Evolutionary conservation across 208 protist species (phyloP), one percentile per base, ranked within the genome.

Genomic region (Trypanosomatidae sp.): DNA sequence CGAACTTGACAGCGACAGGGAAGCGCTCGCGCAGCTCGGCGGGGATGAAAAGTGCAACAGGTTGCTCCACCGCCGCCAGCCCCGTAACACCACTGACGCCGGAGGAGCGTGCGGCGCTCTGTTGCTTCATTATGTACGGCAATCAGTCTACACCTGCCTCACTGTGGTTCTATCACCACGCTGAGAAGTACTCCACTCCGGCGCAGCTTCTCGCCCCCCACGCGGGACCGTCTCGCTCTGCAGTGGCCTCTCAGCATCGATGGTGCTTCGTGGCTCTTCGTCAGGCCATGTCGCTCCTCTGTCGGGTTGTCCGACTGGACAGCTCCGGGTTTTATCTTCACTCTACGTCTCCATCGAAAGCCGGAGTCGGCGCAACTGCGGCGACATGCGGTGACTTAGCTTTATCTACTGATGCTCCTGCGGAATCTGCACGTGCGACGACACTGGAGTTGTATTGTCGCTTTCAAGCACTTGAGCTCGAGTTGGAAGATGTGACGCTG

Each of bases 251-350:
- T 22, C 22, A 65, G 55, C 44, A 77, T 60, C 73, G 71, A 22
- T 76, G 69, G 71, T 80, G 68, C 67, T n/a, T 22, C 39, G 43
- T 55, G 17, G 74, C 70, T 10, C 74, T 83, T n/a, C 83, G 83
- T 0, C 83, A 84, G 30, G 82, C 84, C 5, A 77, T 90, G 36
- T 82, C 84, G 28, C 74, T 92, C 9, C 76, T 95, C 55, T 87
- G 87, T 58, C 79, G 83, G 33, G 62, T 92, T 4, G 71, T 84
- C 12, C 77, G 68, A 1, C 74, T 80, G 3, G 90, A 95, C 71
- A 83, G 76, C 19, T 41, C 74, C 19, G 47, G 71, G 1, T 36
- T 59, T 30, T 91, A 85, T 53, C 66, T 90, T 3, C 64, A 62
- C 33, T 36, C 56, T 1, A 7, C 43, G n/a, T 71, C 36, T 2